Evolutionary conservation across 2,329 filamentous ascomycete species (phyloP), one percentile per base, ranked within the genome.

Genomic region (Alternaria sp.): DNA sequence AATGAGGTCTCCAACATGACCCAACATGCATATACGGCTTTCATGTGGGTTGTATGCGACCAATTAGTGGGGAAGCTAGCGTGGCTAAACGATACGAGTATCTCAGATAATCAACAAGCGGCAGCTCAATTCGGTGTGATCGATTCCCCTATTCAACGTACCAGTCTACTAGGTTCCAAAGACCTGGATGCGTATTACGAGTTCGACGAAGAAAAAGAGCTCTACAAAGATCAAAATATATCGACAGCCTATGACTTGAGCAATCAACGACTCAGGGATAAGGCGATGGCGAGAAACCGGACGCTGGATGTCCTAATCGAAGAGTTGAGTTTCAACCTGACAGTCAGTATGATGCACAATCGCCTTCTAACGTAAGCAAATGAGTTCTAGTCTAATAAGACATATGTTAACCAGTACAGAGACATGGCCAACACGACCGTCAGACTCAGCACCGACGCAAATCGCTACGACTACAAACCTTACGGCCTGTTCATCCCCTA

Each of bases 1-100:
- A 11, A 49, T 17, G 21, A 49, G 23, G 26, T 49, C 5, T 49
- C 46, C 31, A 56, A 68, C 37, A 61, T 67, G 56, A 60, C 60
- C 3, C 59, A 66, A 37, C 65, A 66, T 33, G 57, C 63, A n/a
- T 65, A 68, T 8, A 52, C 60, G n/a, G 66, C 63, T 3, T 63
- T 62, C 45, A 65, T 68, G 60, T 62, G 54, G 61, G 60, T 51
- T 2, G 44, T 67, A 4, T 51, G 40, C 23, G 65, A 68, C 33
- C 65, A 63, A 34, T 58, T 68, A 1, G 54, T 68, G 2, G 63
- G 63, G 2, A 62, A 62, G 23, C 55, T 66, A 29, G 58, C 59
- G 9, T 68, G 63, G 63, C 61, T 56, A 14, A 42, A 34, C 0
- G 44, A 46, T 23, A 46, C 44, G 13, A 34, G 29, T 4, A 10